Evolutionary conservation across 2,329 filamentous ascomycete genomes (phyloP), one percentile per base, ranked within the genome.

Genomic region (Elsinoe ampelina): DNA sequence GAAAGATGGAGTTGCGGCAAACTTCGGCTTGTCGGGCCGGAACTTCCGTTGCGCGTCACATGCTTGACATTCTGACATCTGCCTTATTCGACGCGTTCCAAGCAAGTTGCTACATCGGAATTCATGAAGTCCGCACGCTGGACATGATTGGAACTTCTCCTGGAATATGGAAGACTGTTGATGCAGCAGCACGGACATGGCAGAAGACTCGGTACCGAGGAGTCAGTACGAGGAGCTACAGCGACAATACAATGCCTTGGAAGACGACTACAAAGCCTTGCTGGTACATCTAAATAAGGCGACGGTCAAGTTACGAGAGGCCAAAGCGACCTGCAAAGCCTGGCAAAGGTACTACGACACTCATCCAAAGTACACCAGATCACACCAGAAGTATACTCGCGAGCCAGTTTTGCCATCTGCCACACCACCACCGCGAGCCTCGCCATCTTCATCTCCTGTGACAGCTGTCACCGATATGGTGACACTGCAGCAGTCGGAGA

Each of bases 301-400:
- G 8, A 58, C 34, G n/a, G 32, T 43, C 2, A 59, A 58, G 50
- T 30, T 60, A 8, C 19, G 26, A 26, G 42, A 55, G 19, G 35
- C 47, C 4, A 51, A 48, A 10, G 48, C 54, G 11, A 20, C 13
- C 3, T 30, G 55, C 12, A 34, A 41, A 6, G 66, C 66, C 26
- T 72, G 70, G 71, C 68, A 70, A 58, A 63, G 66, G 19, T 71
- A 70, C 43, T 64, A 62, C 42, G 67, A 71, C 54, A 67, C 64
- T 10, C 63, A 69, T 26, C 59, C 62, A 3, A 64, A 61, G 13
- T 56, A 26, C 65, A 66, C 54, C 32, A n/a, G 57, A 57, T 20
- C 58, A 11, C 59, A 59, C 5, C 17, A 59, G 36, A 45, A 35
- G 12, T 13, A n/a, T 34, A 30, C 26, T 30, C 26, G 26, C 2